Base-by-base conservation (phyloP, 495 filamentous ascomycete species). In the Penicillium angulare region DNA sequence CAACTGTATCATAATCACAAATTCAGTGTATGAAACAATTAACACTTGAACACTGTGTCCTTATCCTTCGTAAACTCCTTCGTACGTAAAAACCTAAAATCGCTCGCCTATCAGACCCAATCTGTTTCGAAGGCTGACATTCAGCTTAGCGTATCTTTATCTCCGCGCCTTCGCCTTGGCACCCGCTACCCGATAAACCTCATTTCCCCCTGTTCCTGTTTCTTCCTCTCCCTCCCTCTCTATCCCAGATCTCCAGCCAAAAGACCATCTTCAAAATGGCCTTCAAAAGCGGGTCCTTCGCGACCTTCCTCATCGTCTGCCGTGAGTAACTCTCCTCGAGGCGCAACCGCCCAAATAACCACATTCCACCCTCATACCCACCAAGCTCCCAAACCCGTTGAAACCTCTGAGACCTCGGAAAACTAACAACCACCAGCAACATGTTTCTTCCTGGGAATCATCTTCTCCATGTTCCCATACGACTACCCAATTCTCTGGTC, bases 401-500 rank as follows among this genome's bases (percentile, higher is more conserved):
- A n/a, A n/a, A 49, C 24, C 46, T 56, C 49, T 27, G 44, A 26
- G 42, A 32, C 35, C 48, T 21, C 17, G 59, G 16, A 15, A 13
- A 54, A 47, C 33, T 40, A 50, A 45, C 32, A 41, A 55, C 42
- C 44, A 16, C 13, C 66, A 93, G 89, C 91, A 52, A 89, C 86
- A 24, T 92, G 86, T 65, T 98, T 98, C 83, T 93, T 95, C 83
- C 86, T 98, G 49, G 93, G 93, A 59, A 93, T 97, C 65, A 86
- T 98, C 72, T 98, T 97, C 86, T 89, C 90, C 66, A 81, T 85
- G 58, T 95, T 97, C 74, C 90, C 95, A 50, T 97, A 97, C 79
- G 93, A 98, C 82, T 96, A 92, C 78, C 89, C 92, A 42, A 86
- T 97, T 50, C 89, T 98, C 29, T 98, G 93, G 93, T 86, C 88